Conservation (phyloP, 495 filamentous ascomycete species). For the Penicillium bialowiezense region DNA sequence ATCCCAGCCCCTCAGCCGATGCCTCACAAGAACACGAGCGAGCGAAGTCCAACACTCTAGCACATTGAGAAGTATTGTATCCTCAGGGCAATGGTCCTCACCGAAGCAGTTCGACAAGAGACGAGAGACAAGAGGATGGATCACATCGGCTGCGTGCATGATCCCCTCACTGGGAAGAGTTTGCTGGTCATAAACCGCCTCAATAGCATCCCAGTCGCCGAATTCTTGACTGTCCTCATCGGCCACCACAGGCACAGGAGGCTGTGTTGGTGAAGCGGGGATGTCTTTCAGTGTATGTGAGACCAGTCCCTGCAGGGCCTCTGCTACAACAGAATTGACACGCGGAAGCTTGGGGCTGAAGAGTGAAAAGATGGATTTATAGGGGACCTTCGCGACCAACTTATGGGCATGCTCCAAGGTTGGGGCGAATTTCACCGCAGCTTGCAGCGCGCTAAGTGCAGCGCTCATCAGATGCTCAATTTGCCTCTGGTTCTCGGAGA, state of each 20-base stretch:
- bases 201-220: slow-evolving; percentile 62
- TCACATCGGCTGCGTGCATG: slow-evolving; percentile 37
- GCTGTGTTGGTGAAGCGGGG: slow-evolving; percentile 7
- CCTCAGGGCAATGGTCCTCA: slow-evolving; percentile 56
- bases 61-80: slow-evolving; percentile 54
- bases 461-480: slow-evolving; percentile 58
- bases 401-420: slow-evolving; percentile 33
- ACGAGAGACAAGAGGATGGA: slow-evolving; percentile 52
- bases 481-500: slow-evolving; percentile 59
- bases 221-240: slow-evolving; percentile 75
- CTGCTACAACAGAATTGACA: slow-evolving; percentile 35
- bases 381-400: slow-evolving; percentile 34
- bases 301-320: slow-evolving; percentile 36
- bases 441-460: slow-evolving; percentile 50
- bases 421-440: slow-evolving; percentile 42
- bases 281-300: slow-evolving; percentile 37
- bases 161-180: slow-evolving; percentile 21
- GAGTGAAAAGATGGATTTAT: slow-evolving; percentile 33
- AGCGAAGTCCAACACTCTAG: slow-evolving; percentile 58
- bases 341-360: slow-evolving; percentile 37
- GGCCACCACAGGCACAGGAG: slow-evolving; percentile 4
- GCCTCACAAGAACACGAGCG: slow-evolving; percentile 49
- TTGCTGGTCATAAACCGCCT: slow-evolving; percentile 44
- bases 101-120: slow-evolving; percentile 70
- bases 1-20: slow-evolving; percentile 50